Evolutionary conservation across 2,329 filamentous ascomycete species (phyloP).

Genomic region (Laburnicola sp.): DNA sequence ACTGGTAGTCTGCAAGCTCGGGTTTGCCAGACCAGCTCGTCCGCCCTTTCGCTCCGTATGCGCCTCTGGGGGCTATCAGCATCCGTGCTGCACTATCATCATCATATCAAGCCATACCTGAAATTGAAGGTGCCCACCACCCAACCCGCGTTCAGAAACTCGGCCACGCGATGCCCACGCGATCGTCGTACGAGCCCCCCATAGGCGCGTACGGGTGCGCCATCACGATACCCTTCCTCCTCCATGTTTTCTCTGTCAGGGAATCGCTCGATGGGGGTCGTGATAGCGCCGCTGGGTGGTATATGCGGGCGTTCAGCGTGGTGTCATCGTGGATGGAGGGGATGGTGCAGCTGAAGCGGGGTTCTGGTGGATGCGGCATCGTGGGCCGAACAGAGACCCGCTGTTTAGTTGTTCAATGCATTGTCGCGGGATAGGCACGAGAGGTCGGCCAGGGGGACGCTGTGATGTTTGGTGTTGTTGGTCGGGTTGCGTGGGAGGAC

Average conservation of each 20-base stretch:
- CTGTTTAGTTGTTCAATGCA: constrained; percentile 25
- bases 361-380: constrained; percentile 29
- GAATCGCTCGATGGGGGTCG: constrained; percentile 11
- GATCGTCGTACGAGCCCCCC: constrained; percentile 83
- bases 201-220: constrained; percentile 91
- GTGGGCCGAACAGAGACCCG: constrained; percentile 31
- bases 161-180: constrained; percentile 65
- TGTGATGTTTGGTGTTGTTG: too few species aligned
- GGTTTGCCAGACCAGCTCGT: constrained; percentile 87
- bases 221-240: constrained; percentile 63
- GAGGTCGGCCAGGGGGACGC: too few species aligned
- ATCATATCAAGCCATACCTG: constrained; percentile 56
- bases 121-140: constrained; percentile 92
- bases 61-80: constrained; percentile 63
- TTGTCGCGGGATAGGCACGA: too few species aligned
- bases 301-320: constrained; percentile 78
- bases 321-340: constrained; percentile 81
- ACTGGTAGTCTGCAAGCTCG: constrained; percentile 80
- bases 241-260: constrained; percentile 27
- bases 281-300: constrained; percentile 56
- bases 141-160: constrained; percentile 70
- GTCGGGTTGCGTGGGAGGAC: too few species aligned
- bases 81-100: not conserved
- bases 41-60: constrained; percentile 69
- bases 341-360: constrained; percentile 67